A percentile compares a stretch with the other conserved stretches of the same genome.
Conservation (phyloP, 169 alveolate species). For the Plasmodium vivax region DNA sequence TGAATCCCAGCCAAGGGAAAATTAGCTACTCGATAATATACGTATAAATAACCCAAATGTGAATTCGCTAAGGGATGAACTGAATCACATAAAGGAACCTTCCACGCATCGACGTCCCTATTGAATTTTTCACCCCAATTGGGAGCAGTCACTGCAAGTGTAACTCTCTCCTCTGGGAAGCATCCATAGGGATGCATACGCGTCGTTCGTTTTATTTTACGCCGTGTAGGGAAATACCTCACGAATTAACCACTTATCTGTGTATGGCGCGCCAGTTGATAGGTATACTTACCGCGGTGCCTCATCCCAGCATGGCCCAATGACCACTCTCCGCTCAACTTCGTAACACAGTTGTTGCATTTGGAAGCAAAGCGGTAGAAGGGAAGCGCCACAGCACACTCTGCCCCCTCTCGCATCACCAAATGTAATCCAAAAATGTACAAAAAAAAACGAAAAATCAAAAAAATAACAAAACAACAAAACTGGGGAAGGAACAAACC, state of each 20-base stretch:
- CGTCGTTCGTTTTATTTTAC: background rate
- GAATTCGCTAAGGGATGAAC: background rate
- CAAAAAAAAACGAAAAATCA: too few species aligned
- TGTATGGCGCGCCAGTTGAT: background rate
- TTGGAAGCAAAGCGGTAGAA: background rate
- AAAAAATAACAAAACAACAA: background rate
- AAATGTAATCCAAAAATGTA: background rate
- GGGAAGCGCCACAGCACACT: background rate
- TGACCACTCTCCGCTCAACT: background rate
- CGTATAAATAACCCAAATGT: background rate
- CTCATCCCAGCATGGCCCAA: background rate
- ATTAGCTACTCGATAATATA: too few species aligned
- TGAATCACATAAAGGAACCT: background rate
- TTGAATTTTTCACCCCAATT: background rate
- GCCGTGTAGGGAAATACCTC: background rate
- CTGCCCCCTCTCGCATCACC: background rate
- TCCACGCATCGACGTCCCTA: background rate
- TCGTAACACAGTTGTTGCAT: background rate
- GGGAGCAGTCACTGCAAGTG: background rate
- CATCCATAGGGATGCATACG: background rate
- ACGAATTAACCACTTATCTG: background rate
- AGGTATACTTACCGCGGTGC: background rate
- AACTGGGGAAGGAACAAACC: background rate
- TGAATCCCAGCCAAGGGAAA: background rate
- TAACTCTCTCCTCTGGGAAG: background rate